Base-by-base conservation (phyloP, 352 stramenopile genomes). In the Phytophthora tentaculata region DNA sequence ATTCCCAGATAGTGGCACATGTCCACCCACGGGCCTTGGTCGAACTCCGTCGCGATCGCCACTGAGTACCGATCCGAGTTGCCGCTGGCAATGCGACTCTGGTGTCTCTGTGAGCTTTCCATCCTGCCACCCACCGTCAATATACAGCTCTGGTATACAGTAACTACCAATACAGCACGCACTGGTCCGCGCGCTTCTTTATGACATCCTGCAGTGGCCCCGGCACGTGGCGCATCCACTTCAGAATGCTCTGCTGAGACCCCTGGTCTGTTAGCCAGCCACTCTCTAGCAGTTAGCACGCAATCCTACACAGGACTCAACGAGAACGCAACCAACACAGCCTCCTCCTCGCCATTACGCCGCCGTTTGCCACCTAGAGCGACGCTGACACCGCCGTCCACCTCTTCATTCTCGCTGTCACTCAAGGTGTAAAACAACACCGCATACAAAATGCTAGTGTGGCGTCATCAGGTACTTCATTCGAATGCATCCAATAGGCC, bases 1-100 rank as follows among this genome's bases (percentile, higher is more conserved):
- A 93, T 80, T 13, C 78, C 77, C 7, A 92, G 45, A 45, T 73
- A 88, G 28, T 77, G 63, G 53, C 88, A 95, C 80, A 95, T 93
- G 12, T 92, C 81, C 56, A 94, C 86, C 88, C 88, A 95, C 37
- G 88, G 71, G 1, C 88, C 88, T 41, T 90, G 67, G 56, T 95
- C 88, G 68, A 95, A 95, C 22, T 89, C 80, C 2, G 82, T 94
- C 50, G 78, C 76, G 44, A 92, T 89, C 10, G 64, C 45, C 20
- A 82, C 75, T 0, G 76, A 78, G 61, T 77, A 79, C 35, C 76
- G 54, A 41, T 80, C 75, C 29, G 74, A 84, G 1, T 79, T 79
- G 12, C 64, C 74, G 64, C 80, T 90, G 26, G 69, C 66, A 12
- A 81, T 68, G 23, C 77, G 64, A 22, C 67, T 77, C 39, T 61